Base-by-base conservation (phyloP, 2,329 filamentous ascomycete genomes). In the Stagonosporopsis cucurbitacearum region DNA sequence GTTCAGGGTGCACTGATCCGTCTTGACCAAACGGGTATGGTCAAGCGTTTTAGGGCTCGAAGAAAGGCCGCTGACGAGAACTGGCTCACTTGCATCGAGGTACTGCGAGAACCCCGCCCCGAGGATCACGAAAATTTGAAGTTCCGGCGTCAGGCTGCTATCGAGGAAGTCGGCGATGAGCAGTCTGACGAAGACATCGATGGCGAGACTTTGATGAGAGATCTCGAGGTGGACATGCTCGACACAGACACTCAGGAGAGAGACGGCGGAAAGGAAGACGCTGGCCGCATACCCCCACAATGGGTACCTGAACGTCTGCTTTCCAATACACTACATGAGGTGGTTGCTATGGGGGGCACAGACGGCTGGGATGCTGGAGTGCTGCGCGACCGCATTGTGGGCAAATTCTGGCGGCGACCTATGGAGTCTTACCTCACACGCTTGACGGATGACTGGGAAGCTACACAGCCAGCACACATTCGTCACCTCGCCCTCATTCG, bases 381-480 rank as follows among this genome's bases (percentile, higher is more conserved):
- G 62, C 74, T 66, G 63, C 73, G 61, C 40, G 66, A 60, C 66
- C 57, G 62, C 2, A 66, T 77, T 7, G 76, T 82, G 45, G 85
- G 85, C 9, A 70, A 72, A 9, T 81, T 84, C 62, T 86, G 81
- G 71, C 79, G 78, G 49, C 77, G 84, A 45, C 82, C 84, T 0
- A 65, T 85, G 26, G 85, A 88, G 63, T 78, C 80, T 26, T 72
- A 80, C 19, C 66, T 87, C 20, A 72, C 71, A 44, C 80, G 83
- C 23, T 62, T 88, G 33, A 82, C 82, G 2, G 80, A 85, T 52
- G 75, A 79, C 50, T 86, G 84, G 81, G 80, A 84, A 50, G 64
- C 81, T 15, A 82, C 82, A n/a, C 86, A 88, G 62, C 85, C 85
- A 22, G 71, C 75, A 3, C 80, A 86, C 66, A 75, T 87, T 20